These are phyloP conservation scores for Neofusicoccum ribis DNA, from an alignment of 2,329 filamentous ascomycete genomes.

Conservation along the genomic window DNA sequence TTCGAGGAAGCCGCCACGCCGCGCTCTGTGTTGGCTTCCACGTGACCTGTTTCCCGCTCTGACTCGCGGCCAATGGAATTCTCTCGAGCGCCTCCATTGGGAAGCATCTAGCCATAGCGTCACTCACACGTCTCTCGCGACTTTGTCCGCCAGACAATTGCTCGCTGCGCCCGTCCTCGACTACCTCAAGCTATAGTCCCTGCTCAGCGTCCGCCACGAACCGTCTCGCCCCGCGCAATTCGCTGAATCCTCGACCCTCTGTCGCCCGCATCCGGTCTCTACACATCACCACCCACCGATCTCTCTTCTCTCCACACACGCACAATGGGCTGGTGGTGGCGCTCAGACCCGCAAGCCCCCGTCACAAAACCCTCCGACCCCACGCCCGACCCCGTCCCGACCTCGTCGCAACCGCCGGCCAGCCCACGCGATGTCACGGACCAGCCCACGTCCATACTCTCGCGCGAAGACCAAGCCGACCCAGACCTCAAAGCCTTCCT, in stretches of 20 bases:
- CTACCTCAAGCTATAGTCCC: neutral
- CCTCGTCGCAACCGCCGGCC: constrained; percentile 24
- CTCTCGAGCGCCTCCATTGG: neutral
- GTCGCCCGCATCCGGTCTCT: neutral
- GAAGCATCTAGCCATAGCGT: neutral
- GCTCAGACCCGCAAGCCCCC: constrained; percentile 32
- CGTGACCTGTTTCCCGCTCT: neutral
- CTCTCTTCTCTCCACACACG: neutral
- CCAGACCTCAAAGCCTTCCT: constrained; percentile 57
- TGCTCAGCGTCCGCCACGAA: neutral
- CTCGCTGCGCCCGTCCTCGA: neutral
- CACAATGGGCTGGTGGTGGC: constrained; percentile 49
- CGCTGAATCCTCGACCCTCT: neutral
- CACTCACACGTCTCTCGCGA: neutral
- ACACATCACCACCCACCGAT: neutral
- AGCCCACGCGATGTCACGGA: constrained; percentile 23
- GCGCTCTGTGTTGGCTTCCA: neutral
- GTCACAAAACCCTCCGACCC: constrained; percentile 21
- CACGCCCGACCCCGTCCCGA: constrained; percentile 23
- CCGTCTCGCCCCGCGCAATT: neutral
- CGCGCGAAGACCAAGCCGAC: constrained; percentile 52
- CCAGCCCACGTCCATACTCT: constrained; percentile 24
- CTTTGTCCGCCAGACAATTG: neutral
- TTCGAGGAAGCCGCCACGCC: neutral
- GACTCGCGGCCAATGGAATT: constrained; percentile 17